phyloP scores from a whole-genome alignment of 2,329 filamentous ascomycete species.

The Botryotinia globosa region DNA sequence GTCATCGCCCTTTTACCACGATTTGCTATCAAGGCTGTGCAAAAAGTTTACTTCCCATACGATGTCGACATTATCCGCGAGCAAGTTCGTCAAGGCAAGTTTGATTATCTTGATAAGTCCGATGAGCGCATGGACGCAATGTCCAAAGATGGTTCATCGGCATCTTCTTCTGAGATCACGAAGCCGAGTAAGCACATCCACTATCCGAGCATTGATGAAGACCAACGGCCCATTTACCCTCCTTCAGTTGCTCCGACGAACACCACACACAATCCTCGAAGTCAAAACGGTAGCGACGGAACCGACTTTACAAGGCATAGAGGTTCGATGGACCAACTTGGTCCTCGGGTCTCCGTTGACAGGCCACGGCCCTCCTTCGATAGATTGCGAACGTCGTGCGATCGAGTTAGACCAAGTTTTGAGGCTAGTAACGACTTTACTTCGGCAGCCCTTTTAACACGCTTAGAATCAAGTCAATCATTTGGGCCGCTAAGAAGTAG shows the following conservation, averaged over 20 bases:
- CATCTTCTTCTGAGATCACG: constrained; percentile 57
- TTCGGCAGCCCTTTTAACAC: constrained; percentile 77
- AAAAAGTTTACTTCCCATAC: constrained; percentile 90
- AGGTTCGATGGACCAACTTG: constrained; percentile 53
- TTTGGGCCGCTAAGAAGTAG: constrained; percentile 32
- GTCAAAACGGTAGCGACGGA: constrained; percentile 89
- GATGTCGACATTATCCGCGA: constrained; percentile 96
- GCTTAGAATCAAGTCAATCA: constrained; percentile 70
- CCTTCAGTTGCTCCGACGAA: constrained; percentile 79
- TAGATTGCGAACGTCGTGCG: constrained; percentile 81
- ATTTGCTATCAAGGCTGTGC: constrained; percentile 79
- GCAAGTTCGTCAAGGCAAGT: constrained; percentile 79
- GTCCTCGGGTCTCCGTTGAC: constrained; percentile 43
- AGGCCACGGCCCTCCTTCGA: constrained; percentile 82
- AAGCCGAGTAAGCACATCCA: constrained; percentile 50
- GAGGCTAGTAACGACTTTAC: constrained; percentile 90
- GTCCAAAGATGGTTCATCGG: constrained; percentile 47
- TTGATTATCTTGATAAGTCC: constrained; percentile 60
- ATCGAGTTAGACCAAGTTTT: constrained; percentile 77
- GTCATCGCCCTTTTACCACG: constrained; percentile 82
- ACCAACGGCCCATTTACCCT: constrained; percentile 88
- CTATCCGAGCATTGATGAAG: constrained; percentile 73
- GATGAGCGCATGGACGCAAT: constrained; percentile 35
- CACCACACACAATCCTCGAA: constrained; percentile 73
- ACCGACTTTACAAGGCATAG: constrained; percentile 79